Percentiles rank a stretch among this genome's conserved stretches.
Evolutionary conservation across 176 grass and related monocot species (phyloP).

Genomic region (Poa annua): DNA sequence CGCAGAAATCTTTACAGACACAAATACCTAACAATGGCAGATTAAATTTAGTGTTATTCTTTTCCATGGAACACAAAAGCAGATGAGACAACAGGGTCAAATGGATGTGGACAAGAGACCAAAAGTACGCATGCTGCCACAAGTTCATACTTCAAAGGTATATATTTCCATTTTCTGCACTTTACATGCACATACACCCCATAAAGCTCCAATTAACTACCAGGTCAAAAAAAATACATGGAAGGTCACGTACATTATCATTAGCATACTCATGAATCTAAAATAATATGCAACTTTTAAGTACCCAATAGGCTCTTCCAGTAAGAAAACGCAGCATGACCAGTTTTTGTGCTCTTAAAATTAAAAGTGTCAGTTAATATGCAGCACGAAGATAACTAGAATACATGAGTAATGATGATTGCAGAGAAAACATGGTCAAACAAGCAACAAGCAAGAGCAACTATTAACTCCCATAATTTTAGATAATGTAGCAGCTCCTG

Average conservation of each 20-base stretch:
- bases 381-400: background rate
- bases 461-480: background rate
- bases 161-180: background rate
- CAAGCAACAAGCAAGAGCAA: constrained; percentile 11
- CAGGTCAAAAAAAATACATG: background rate
- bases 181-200: background rate
- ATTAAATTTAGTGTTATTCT: constrained; percentile 11
- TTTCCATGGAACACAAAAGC: background rate
- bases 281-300: background rate
- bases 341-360: background rate
- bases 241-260: constrained; percentile 12
- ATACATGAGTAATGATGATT: background rate
- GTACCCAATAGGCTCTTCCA: constrained; percentile 15
- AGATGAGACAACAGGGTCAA: background rate
- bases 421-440: constrained; percentile 15
- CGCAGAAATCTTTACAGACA: background rate
- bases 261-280: background rate
- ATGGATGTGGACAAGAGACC: background rate
- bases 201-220: background rate
- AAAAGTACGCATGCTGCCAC: background rate
- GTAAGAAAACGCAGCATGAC: background rate
- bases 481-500: background rate
- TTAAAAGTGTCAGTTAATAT: constrained; percentile 18
- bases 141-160: constrained; percentile 4
- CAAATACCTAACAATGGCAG: background rate